A percentile compares a stretch with the other conserved stretches of the same genome.
These are phyloP conservation scores for Panus rudis DNA, from an alignment of 768 basidiomycete genomes.

Conservation along the genomic window DNA sequence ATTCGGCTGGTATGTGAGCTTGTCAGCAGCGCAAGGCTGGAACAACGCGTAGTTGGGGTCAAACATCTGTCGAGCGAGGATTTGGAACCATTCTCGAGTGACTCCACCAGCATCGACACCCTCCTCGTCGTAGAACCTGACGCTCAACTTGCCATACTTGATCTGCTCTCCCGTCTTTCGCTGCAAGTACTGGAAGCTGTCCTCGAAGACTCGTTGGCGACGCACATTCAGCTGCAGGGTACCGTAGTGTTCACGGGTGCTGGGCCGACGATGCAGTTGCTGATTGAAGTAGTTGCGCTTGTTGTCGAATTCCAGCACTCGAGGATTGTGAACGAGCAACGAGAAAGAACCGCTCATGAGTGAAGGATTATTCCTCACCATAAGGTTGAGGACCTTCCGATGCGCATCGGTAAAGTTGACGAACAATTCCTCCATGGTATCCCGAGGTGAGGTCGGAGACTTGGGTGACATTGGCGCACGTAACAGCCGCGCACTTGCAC, in stretches of 20 bases:
- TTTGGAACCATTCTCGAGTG: constrained; percentile 98
- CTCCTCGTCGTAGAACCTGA: constrained; percentile 95
- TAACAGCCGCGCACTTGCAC: constrained; percentile 40
- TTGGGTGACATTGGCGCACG: constrained; percentile 62
- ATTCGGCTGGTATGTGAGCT: constrained; percentile 93
- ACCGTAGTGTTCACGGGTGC: constrained; percentile 71
- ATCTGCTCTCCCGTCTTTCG: constrained; percentile 91
- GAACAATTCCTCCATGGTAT: constrained; percentile 87
- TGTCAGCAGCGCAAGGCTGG: constrained; percentile 95
- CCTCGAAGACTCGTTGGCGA: constrained; percentile 89
- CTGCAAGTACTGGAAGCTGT: constrained; percentile 90
- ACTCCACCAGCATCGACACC: constrained; percentile 98
- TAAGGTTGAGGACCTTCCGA: constrained; percentile 88
- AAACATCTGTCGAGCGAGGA: constrained; percentile 97
- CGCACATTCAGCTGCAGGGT: constrained; percentile 88
- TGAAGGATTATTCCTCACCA: constrained; percentile 98
- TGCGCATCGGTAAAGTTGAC: constrained; percentile 91
- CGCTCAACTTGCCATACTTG: constrained; percentile 94
- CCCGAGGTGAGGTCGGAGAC: constrained; percentile 60
- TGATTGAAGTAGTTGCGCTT: constrained; percentile 95
- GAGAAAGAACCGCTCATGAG: constrained; percentile 98
- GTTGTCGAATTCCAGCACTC: constrained; percentile 98
- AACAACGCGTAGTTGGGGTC: constrained; percentile 98
- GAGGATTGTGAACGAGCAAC: constrained; percentile 88
- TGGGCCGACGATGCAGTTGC: constrained; percentile 80